These are phyloP conservation scores for Lactarius evosmus DNA, from an alignment of 768 basidiomycete species.

Conservation along the genomic window DNA sequence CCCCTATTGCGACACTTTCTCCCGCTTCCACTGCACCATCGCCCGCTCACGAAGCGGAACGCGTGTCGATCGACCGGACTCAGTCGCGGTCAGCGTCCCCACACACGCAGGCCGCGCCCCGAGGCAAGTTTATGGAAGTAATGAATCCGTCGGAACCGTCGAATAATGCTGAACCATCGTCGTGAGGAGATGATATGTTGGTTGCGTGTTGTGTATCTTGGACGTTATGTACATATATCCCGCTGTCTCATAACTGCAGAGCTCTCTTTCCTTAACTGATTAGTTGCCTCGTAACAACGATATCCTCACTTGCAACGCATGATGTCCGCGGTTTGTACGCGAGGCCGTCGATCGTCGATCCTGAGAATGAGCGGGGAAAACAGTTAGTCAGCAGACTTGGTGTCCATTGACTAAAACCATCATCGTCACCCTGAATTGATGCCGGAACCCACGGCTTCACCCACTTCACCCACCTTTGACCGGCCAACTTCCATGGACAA, in stretches of 20 bases:
- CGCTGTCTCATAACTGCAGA: conserved; percentile 13
- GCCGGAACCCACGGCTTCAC: neutral
- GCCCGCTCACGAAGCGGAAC: conserved; percentile 45
- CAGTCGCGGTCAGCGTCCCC: conserved; percentile 39
- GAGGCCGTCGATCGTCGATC: neutral
- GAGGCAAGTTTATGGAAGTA: conserved; percentile 52
- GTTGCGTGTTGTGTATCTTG: conserved; percentile 25
- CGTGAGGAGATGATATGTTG: conserved; percentile 16
- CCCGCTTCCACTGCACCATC: conserved; percentile 57
- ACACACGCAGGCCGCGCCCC: conserved; percentile 48
- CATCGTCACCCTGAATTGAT: neutral
- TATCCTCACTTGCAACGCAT: conserved; percentile 5
- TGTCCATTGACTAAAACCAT: neutral
- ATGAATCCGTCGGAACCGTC: conserved; percentile 52
- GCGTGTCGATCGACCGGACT: conserved; percentile 47
- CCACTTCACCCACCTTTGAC: neutral
- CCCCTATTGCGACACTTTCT: conserved; percentile 68
- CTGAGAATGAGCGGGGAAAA: too few species aligned
- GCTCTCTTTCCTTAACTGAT: conserved; percentile 11
- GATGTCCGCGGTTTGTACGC: neutral
- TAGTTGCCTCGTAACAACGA: conserved; percentile 15
- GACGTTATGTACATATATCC: conserved; percentile 25
- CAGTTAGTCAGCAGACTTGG: conserved; percentile 9
- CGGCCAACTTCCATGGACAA: conserved; percentile 3
- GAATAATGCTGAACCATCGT: conserved; percentile 33